Evolutionary conservation across 106 monocot genomes (phyloP), one percentile per base, ranked within the genome.

Genomic region (Apostasia ramifera): DNA sequence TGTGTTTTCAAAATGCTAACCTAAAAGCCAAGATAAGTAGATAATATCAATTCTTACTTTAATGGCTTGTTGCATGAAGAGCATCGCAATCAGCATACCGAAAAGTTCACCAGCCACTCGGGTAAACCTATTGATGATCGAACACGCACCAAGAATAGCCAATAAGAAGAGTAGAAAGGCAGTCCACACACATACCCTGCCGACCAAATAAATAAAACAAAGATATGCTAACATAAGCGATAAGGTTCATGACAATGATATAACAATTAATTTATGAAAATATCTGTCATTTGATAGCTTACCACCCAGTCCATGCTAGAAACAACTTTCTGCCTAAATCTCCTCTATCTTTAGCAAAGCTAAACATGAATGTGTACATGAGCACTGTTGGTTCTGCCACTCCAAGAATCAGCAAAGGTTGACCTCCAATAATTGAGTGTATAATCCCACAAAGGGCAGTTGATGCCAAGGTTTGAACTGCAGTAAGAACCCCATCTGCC

Each of bases 161-260:
- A 94, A 56, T 39, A 81, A 72, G 71, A 90, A 79, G 39, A 94
- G 76, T 76, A 90, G 74, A 52, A 90, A 59, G 2, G 94, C 37
- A 42, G 94, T 90, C 94, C 94, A 94, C 1, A 94, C 84, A 55
- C 90, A 94, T 10, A 94, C 94, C 94, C 94, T 94, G 80, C 61
- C 50, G 53, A 79, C 3, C 42, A 8, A 49, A 51, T 50, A 7
- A 53, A 66, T 14, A 73, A 43, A 71, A 8, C 57, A 47, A 38
- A 55, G 45, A 43, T 11, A 15, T 10, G 1, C 12, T 12, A 70
- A 9, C 57, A 63, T n/a, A 44, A 11, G 11, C 3, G 0, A 70
- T 40, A 69, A 44, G 3, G 59, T 3, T 38, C 57, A 49, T 47
- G 40, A 61, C 43, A 40, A 11, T 2, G 6, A 51, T 13, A 14